phyloP scores from a whole-genome alignment of 2,329 filamentous ascomycete genomes.

The Ophiostoma populinum region DNA sequence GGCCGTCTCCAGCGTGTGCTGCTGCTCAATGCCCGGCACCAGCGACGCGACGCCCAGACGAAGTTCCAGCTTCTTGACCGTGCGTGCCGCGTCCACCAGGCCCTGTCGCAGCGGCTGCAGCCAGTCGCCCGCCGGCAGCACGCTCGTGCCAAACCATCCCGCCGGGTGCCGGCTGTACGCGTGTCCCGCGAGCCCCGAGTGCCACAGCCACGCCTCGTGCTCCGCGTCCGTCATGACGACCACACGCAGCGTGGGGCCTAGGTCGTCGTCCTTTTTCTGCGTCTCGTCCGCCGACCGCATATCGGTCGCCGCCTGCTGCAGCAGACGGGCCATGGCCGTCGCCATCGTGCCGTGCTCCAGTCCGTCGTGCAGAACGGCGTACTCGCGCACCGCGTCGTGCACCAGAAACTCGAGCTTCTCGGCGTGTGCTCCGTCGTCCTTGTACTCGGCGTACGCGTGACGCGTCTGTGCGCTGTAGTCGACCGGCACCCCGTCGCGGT shows the following conservation, averaged over 20 bases:
- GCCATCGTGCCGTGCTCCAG: too few species aligned
- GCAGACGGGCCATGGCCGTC: too few species aligned
- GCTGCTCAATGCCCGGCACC: not conserved
- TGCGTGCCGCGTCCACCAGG: not conserved
- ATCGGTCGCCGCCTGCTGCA: not conserved
- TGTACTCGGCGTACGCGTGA: too few species aligned
- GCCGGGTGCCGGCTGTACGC: not conserved
- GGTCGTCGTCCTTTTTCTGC: too few species aligned
- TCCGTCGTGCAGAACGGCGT: too few species aligned
- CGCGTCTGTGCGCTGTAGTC: too few species aligned
- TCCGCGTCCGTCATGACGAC: slow-evolving; percentile 3
- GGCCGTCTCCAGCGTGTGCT: too few species aligned
- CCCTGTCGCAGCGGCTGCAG: not conserved
- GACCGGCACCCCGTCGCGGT: too few species aligned
- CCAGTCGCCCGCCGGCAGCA: slow-evolving; percentile 2
- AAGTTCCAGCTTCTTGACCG: slow-evolving; percentile 2
- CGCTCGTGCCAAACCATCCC: not conserved
- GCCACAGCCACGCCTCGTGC: not conserved
- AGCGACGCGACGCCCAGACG: slow-evolving; percentile 2
- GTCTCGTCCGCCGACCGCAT: not conserved
- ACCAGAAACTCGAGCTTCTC: too few species aligned
- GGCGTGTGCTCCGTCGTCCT: too few species aligned
- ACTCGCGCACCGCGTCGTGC: too few species aligned
- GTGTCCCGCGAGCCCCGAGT: not conserved
- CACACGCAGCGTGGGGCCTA: not conserved